phyloP scores from a whole-genome alignment of 176 grass and related monocot species.

The Oryza longistaminata region DNA sequence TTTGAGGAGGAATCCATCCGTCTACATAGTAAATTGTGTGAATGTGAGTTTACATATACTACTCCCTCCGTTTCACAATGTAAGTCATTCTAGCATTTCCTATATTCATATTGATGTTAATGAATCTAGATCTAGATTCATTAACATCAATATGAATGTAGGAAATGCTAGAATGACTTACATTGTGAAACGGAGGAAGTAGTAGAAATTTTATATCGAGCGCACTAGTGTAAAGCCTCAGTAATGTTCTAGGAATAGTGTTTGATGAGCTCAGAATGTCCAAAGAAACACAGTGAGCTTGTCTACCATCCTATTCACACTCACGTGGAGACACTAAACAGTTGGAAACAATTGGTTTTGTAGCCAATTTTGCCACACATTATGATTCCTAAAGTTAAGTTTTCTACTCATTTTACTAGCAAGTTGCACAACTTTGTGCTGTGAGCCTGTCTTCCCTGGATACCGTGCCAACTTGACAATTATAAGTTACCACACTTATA shows the following conservation, averaged over 20 bases:
- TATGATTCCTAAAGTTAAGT: conserved; percentile 3
- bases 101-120: no score
- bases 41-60: conserved; percentile 24
- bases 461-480: not conserved
- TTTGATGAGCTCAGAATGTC: not conserved
- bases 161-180: no score
- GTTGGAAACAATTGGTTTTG: not conserved
- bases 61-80: no score
- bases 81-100: no score
- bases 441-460: not conserved
- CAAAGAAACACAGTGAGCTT: not conserved
- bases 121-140: no score
- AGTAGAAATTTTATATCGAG: not conserved
- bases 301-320: no score
- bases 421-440: not conserved
- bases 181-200: no score
- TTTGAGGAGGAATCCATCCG: conserved; percentile 67
- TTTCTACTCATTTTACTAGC: not conserved
- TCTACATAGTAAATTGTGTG: conserved; percentile 51
- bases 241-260: not conserved
- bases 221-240: not conserved
- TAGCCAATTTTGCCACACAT: not conserved
- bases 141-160: no score
- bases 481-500: not conserved
- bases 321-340: no score